Evolutionary conservation across 2,329 filamentous ascomycete species (phyloP).

Genomic region (Furcasterigmium furcatum): DNA sequence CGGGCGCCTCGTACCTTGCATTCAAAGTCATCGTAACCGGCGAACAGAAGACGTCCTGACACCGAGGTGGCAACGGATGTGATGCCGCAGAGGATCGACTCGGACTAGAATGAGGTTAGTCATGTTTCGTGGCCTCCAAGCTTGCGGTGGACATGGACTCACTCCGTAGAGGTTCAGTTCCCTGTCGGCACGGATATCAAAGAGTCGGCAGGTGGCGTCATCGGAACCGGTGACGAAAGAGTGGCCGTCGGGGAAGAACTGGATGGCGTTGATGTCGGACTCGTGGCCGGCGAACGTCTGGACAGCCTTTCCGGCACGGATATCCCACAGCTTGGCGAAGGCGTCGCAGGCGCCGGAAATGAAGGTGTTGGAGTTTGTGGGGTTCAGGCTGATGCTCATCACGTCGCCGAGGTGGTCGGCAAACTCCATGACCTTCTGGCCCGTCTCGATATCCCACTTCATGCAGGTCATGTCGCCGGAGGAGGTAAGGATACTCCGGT

Average conservation of each 20-base stretch:
- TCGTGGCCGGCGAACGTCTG: slow-evolving; percentile 99
- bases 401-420: slow-evolving; percentile 97
- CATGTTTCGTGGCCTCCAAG: slow-evolving; percentile 3
- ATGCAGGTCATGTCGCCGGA: slow-evolving; percentile 99
- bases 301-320: slow-evolving; percentile 94
- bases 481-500: slow-evolving; percentile 94
- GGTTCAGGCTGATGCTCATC: slow-evolving; percentile 99
- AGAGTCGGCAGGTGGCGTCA: slow-evolving; percentile 93
- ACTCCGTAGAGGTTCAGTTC: slow-evolving; percentile 68
- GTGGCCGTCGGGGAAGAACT: slow-evolving; percentile 98
- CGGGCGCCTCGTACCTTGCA: slow-evolving; percentile 75
- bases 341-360: slow-evolving; percentile 99
- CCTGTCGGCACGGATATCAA: slow-evolving; percentile 94
- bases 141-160: slow-evolving; percentile 27
- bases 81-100: slow-evolving; percentile 95
- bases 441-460: slow-evolving; percentile 99
- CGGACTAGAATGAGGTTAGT: slow-evolving; percentile 59
- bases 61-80: slow-evolving; percentile 98
- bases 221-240: slow-evolving; percentile 98
- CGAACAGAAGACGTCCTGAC: slow-evolving; percentile 90
- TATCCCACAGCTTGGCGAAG: slow-evolving; percentile 98
- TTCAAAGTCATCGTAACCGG: slow-evolving; percentile 98
- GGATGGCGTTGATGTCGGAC: slow-evolving; percentile 98
- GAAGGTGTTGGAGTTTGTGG: slow-evolving; percentile 98
- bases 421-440: slow-evolving; percentile 95